A percentile compares a stretch with the other conserved stretches of the same genome.
These are phyloP conservation scores for Diospyros kaki DNA, from an alignment of 148 eudicot genomes.

Conservation along the genomic window DNA sequence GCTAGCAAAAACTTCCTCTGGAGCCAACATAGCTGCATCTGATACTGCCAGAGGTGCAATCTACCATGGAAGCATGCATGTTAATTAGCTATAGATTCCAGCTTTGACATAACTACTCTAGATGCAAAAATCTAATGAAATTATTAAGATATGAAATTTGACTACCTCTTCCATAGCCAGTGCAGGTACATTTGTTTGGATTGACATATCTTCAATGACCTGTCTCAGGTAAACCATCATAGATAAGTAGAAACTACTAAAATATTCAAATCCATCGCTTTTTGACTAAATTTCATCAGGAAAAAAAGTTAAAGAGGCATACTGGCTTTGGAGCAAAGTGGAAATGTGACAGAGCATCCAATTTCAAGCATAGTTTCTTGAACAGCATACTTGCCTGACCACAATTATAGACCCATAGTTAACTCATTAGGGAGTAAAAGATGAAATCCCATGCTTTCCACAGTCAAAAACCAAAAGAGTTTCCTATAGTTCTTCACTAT, in stretches of 20 bases:
- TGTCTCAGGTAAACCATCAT: slow-evolving; percentile 23
- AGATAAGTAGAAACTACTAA: background rate
- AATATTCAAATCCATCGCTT: background rate
- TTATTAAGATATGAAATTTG: background rate
- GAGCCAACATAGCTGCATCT: slow-evolving; percentile 98
- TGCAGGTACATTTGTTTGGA: slow-evolving; percentile 89
- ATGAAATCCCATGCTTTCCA: background rate
- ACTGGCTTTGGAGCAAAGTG: slow-evolving; percentile 98
- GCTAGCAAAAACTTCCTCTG: slow-evolving; percentile 89
- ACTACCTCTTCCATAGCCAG: slow-evolving; percentile 98
- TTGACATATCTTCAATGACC: slow-evolving; percentile 92
- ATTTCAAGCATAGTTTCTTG: slow-evolving; percentile 73
- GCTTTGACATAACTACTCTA: background rate
- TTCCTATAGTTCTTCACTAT: too few species aligned
- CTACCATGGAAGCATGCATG: slow-evolving; percentile 34
- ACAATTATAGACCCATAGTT: background rate
- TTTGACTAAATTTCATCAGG: background rate
- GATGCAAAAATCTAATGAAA: background rate
- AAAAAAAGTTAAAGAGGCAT: slow-evolving; percentile 16
- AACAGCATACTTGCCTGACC: slow-evolving; percentile 69
- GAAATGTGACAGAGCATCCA: slow-evolving; percentile 97
- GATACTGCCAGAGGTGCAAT: slow-evolving; percentile 88
- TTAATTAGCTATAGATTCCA: background rate
- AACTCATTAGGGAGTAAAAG: background rate
- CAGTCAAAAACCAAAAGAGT: too few species aligned